A percentile compares a stretch with the other conserved stretches of the same genome.
These are phyloP conservation scores for Microdochium paspali DNA, from an alignment of 2,329 filamentous ascomycete genomes.

Conservation along the genomic window DNA sequence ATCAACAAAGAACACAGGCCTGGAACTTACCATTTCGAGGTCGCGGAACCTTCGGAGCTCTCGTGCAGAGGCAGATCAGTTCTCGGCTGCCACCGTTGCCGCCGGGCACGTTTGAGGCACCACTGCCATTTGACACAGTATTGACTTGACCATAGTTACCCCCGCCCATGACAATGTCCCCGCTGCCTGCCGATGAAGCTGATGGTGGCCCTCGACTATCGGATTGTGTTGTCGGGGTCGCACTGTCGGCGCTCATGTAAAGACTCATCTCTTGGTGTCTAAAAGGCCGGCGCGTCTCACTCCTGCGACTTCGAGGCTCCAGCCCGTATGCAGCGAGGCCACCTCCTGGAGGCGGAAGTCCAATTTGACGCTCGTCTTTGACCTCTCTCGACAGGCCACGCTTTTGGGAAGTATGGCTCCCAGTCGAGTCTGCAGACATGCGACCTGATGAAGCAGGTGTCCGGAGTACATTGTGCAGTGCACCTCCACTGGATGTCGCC, in stretches of 20 bases:
- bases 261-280: not conserved
- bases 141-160: not conserved
- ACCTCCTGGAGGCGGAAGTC: too few species aligned
- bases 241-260: not conserved
- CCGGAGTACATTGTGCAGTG: not conserved
- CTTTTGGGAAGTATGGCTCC: not conserved
- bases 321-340: not conserved
- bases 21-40: conserved; percentile 46
- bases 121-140: not conserved
- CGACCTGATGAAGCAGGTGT: not conserved
- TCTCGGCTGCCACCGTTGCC: conserved; percentile 18
- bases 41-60: conserved; percentile 46
- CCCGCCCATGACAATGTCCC: not conserved
- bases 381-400: not conserved
- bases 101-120: not conserved
- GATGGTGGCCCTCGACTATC: not conserved
- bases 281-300: not conserved
- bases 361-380: not conserved
- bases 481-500: not conserved
- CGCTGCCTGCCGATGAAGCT: not conserved
- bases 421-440: not conserved
- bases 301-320: not conserved
- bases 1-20: not conserved
- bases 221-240: not conserved
- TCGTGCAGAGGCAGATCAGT: conserved; percentile 45